Evolutionary conservation across 2,329 filamentous ascomycete genomes (phyloP).

Genomic region (Dactylellina cionopaga): DNA sequence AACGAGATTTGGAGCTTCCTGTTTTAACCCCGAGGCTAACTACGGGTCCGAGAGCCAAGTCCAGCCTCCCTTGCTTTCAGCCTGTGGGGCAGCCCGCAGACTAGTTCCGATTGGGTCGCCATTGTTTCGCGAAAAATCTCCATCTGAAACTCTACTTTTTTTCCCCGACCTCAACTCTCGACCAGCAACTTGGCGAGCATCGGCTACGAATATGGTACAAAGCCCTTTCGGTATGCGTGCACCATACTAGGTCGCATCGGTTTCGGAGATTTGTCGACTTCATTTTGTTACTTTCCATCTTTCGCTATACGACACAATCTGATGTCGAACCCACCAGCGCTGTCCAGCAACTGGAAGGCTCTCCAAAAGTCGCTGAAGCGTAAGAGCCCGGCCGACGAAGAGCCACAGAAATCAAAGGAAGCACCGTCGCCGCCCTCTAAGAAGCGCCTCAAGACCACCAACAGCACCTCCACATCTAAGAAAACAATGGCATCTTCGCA

Average conservation of each 20-base stretch:
- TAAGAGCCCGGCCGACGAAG: constrained; percentile 39
- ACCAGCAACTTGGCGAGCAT: background rate
- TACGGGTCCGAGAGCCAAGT: constrained; percentile 7
- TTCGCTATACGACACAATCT: background rate
- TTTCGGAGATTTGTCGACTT: too few relatives aligned
- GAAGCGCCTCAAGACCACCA: constrained; percentile 33
- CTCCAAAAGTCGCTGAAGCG: constrained; percentile 55
- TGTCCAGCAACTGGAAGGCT: constrained; percentile 57
- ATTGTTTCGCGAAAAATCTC: constrained; percentile 41
- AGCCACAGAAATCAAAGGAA: constrained; percentile 15
- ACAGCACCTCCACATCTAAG: background rate
- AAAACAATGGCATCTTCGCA: constrained; percentile 13
- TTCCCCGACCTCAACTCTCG: background rate
- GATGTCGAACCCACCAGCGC: constrained; percentile 43
- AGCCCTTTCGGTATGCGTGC: too few relatives aligned
- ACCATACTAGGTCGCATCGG: too few relatives aligned
- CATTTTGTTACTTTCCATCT: background rate
- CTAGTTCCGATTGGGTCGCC: constrained; percentile 27
- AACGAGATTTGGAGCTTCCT: constrained; percentile 34
- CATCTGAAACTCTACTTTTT: constrained; percentile 40
- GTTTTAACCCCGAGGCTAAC: background rate
- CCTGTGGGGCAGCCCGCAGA: constrained; percentile 17
- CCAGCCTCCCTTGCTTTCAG: too few relatives aligned
- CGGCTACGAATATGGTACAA: too few relatives aligned
- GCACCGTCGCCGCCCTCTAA: background rate